Base-by-base conservation (phyloP, 805 yeast species). In the Yamadazyma insecticola region DNA sequence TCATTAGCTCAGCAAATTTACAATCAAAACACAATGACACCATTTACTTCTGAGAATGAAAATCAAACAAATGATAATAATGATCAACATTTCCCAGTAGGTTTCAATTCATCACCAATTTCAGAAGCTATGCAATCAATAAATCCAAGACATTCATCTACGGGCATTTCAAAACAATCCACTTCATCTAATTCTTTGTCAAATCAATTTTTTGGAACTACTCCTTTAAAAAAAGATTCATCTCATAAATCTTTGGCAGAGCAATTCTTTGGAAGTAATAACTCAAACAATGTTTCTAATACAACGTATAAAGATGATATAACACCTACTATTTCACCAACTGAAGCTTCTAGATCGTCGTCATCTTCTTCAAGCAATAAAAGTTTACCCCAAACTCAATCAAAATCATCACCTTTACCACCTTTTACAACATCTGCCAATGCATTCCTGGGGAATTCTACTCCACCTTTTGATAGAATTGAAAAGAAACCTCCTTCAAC, bases 1-100 rank as follows among this genome's bases (percentile, higher is more conserved):
- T 56, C 67, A 18, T 48, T 65, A 33, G 70, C 70, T 10, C 67
- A 65, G 34, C 67, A 52, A 53, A 59, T 60, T 17, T 61, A 63
- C 44, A 53, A 53, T 14, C 23, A 19, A 10, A 37, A 30, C 26
- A 28, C 30, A 9, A 37, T 42, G 46, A 40, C 50, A 8, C 38
- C 36, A 16, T 56, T 54, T 26, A 50, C 35, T 16, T 56, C 62
- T 2, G n/a, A n/a, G n/a, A 41, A 43, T 9, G 31, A 32, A 4
- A 32, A 35, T 24, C 23, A 30, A 15, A 21, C 16, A 17, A 24
- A 18, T 9, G 23, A 28, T n/a, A 11, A 23, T 7, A 15, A 12
- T 2, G 12, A 16, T 10, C 25, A 24, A 3, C 35, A 29, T 17
- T 32, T 43, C 12, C 59, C 50, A 3, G 12, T 15, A 7, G 35